These are phyloP conservation scores for Leishmania amazonensis DNA, from an alignment of 208 protist genomes.

Conservation along the genomic window DNA sequence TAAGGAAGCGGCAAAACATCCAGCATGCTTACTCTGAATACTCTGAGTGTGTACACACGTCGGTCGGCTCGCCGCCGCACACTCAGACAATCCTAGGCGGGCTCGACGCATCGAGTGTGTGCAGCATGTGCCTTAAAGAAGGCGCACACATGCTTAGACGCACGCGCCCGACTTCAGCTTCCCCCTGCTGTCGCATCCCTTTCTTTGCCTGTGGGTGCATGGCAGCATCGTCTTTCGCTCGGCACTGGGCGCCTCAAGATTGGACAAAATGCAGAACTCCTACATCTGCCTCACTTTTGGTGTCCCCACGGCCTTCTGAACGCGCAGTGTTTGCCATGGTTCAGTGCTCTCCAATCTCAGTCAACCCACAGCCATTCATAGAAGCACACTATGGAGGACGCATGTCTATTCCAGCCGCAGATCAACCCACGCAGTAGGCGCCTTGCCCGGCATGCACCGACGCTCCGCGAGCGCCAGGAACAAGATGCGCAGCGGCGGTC, in stretches of 20 bases:
- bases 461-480: conserved; percentile 31
- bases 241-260: no score
- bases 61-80: background rate
- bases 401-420: conserved; percentile 27
- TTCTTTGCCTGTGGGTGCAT: background rate
- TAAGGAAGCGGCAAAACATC: background rate
- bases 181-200: no score
- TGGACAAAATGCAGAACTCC: background rate
- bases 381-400: conserved; percentile 9
- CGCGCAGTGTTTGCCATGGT: background rate
- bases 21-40: background rate
- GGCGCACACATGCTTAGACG: background rate
- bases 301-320: background rate
- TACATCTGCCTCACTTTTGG: background rate
- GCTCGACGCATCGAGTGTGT: background rate
- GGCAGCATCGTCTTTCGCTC: background rate
- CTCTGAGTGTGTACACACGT: background rate
- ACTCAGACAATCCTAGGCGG: background rate
- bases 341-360: background rate
- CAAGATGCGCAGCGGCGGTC: conserved; percentile 15
- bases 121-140: background rate
- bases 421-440: conserved; percentile 32
- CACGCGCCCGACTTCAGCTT: no score
- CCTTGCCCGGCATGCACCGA: conserved; percentile 29
- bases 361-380: background rate